phyloP scores from a whole-genome alignment of 2,329 filamentous ascomycete species.

The Coniochaeta ligniaria region DNA sequence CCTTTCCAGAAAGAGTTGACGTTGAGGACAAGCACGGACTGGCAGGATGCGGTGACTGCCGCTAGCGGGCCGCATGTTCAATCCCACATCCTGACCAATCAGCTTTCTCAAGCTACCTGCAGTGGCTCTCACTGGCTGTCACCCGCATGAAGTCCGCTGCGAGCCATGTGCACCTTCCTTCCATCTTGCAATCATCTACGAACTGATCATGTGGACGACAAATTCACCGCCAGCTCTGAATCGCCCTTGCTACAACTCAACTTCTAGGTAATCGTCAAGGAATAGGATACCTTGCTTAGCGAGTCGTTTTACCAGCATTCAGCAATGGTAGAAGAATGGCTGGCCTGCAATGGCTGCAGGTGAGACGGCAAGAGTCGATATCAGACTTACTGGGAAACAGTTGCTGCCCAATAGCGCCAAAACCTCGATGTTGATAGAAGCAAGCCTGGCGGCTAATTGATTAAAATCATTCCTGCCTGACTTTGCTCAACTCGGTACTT shows the following conservation, averaged over 20 bases:
- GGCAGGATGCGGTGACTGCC: slow-evolving; percentile 1
- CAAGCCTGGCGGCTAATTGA: not conserved
- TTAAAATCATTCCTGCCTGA: not conserved
- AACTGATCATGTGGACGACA: not conserved
- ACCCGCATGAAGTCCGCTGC: slow-evolving; percentile 7
- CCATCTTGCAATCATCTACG: not conserved
- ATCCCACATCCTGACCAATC: slow-evolving; percentile 2
- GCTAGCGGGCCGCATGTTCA: slow-evolving; percentile 1
- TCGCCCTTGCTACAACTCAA: not conserved
- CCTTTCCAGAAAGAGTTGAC: not conserved
- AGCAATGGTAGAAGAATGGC: not conserved
- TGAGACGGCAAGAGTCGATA: not conserved
- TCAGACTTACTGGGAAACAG: not conserved
- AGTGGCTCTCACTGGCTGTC: slow-evolving; percentile 4
- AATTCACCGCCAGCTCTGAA: not conserved
- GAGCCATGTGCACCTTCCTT: not conserved
- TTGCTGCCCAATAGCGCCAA: not conserved
- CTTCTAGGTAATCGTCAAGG: no score
- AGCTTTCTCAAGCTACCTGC: not conserved
- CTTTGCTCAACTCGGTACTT: not conserved
- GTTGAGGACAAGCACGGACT: not conserved
- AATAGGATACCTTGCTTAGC: no score
- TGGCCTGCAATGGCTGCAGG: not conserved
- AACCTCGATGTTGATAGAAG: not conserved
- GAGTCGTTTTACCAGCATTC: not conserved